A percentile compares a stretch with the other conserved stretches of the same genome.
Evolutionary conservation across 2,329 filamentous ascomycete genomes (phyloP).

Genomic region (Cladosporium sp.): DNA sequence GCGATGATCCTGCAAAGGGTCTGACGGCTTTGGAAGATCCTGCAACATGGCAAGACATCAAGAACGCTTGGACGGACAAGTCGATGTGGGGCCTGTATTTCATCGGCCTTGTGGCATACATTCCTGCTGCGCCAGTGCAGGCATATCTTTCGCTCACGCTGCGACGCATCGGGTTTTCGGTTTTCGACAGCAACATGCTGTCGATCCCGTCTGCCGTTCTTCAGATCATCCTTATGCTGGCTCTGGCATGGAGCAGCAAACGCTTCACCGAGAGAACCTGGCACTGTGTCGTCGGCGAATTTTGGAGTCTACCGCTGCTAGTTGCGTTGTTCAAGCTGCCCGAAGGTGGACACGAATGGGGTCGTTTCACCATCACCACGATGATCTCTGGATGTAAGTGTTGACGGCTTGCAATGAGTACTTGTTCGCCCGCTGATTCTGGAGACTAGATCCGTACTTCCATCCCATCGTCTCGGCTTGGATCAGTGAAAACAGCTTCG

Average conservation of each 20-base stretch:
- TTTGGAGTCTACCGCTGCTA: constrained; percentile 40
- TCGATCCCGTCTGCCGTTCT: constrained; percentile 39
- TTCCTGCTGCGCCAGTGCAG: constrained; percentile 39
- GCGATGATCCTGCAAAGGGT: constrained; percentile 59
- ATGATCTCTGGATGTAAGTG: constrained; percentile 29
- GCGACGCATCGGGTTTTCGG: constrained; percentile 21
- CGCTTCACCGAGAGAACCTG: constrained; percentile 52
- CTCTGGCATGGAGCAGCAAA: constrained; percentile 48
- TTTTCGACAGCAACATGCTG: constrained; percentile 41
- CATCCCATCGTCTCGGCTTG: constrained; percentile 59
- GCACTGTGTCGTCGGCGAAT: constrained; percentile 39
- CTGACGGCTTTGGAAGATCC: constrained; percentile 42
- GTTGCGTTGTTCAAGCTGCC: constrained; percentile 35
- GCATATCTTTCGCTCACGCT: constrained; percentile 16
- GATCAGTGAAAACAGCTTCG: constrained; percentile 59
- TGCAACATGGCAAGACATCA: constrained; percentile 17
- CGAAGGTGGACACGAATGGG: constrained; percentile 33
- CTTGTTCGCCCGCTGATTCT: constrained; percentile 24
- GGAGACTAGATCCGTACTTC: constrained; percentile 39
- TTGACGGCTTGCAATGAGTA: constrained; percentile 29
- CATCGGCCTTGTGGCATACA: constrained; percentile 17
- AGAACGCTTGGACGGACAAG: constrained; percentile 2
- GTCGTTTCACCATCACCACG: constrained; percentile 35
- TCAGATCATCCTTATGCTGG: constrained; percentile 49
- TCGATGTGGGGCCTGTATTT: constrained; percentile 19